Evolutionary conservation across 495 filamentous ascomycete species (phyloP), one percentile per base, ranked within the genome.

Genomic region (Choiromyces venosus): DNA sequence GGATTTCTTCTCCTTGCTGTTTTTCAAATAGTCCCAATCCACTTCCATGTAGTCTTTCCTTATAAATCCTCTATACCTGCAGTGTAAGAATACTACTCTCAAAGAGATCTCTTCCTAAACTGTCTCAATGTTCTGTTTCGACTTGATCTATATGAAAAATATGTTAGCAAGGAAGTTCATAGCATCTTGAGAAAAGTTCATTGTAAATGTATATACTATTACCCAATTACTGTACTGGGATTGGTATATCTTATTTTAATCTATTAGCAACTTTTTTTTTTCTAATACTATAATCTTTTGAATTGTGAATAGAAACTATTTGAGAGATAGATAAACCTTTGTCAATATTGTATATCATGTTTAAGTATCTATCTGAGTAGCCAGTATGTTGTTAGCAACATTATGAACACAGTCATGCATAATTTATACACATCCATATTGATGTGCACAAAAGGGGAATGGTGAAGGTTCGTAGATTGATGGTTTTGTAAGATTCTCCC

Each of bases 151-250:
- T 56, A 65, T 73, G 66, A 64, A 73, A 73, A 29, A 69, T 19
- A 73, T 73, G 66, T 33, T 42, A 67, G n/a, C 66, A 73, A 10
- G 71, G 71, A 56, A 73, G 42, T 33, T 40, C 12, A 69, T 69
- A 73, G 36, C 37, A 52, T 6, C 71, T 29, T 14, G 66, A 46
- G 42, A 73, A 73, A n/a, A 68, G 46, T 19, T 65, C 66, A n/a
- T 56, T 46, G 52, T 36, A 46, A 36, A 36, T 44, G 67, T 46
- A 37, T 40, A 67, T n/a, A 21, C 35, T 29, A 38, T 69, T 73
- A 44, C 37, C 18, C 18, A 12, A 65, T 44, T 66, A 56, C 12
- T 16, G 33, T 25, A 71, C 56, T 19, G 70, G 56, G 18, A 66
- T 21, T 33, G 56, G 70, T 33, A 71, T 71, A 19, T 66, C 35